These are phyloP conservation scores for Xylaria palmicola DNA, from an alignment of 495 filamentous ascomycete genomes.

Conservation along the genomic window DNA sequence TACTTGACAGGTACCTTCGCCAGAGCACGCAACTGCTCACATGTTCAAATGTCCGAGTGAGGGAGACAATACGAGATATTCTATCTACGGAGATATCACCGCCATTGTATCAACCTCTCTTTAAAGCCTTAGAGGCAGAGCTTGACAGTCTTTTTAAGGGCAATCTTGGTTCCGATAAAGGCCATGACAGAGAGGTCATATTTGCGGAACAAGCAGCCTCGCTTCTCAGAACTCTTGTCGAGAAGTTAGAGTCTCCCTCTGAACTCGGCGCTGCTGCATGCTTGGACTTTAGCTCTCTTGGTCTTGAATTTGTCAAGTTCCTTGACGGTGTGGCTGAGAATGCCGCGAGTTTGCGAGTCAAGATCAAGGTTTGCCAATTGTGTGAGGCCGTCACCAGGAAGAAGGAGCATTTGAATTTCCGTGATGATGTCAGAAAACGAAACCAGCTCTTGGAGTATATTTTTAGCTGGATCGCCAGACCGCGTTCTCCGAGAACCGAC, in stretches of 20 bases:
- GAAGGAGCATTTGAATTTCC: conserved; percentile 63
- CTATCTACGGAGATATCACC: conserved; percentile 60
- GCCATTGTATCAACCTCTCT: conserved; percentile 57
- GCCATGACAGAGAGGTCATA: conserved; percentile 57
- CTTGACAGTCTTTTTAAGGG: conserved; percentile 58
- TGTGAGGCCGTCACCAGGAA: conserved; percentile 62
- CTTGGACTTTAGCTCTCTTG: conserved; percentile 58
- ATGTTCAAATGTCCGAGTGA: conserved; percentile 59
- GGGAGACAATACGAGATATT: conserved; percentile 63
- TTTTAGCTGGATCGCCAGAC: conserved; percentile 62
- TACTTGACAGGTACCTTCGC: conserved; percentile 59
- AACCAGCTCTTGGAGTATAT: conserved; percentile 64
- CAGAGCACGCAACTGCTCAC: conserved; percentile 61
- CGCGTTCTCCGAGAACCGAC: conserved; percentile 42
- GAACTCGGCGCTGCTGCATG: conserved; percentile 57
- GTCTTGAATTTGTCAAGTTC: conserved; percentile 61
- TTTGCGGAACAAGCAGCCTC: conserved; percentile 65
- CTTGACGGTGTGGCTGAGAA: conserved; percentile 54
- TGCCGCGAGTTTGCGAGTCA: conserved; percentile 54
- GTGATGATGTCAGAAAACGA: conserved; percentile 63
- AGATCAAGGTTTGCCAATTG: conserved; percentile 65
- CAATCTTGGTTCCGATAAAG: conserved; percentile 48
- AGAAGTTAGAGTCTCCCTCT: conserved; percentile 57
- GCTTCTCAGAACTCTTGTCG: conserved; percentile 59
- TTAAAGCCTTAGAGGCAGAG: conserved; percentile 59